Base-by-base conservation (phyloP, 768 basidiomycete species). In the Mycena belliarum region DNA sequence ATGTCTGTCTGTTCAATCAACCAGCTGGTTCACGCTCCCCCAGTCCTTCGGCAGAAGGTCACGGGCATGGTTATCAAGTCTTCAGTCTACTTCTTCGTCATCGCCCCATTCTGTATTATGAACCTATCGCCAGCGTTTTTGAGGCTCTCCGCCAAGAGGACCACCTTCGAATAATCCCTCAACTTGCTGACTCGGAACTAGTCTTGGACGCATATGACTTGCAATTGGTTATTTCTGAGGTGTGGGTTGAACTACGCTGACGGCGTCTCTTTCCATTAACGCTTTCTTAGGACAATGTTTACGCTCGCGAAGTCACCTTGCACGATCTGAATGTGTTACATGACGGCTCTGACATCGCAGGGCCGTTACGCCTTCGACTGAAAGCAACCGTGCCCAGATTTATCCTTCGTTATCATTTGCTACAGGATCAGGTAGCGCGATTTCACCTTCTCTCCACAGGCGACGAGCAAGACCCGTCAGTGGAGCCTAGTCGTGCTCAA, bases 71-170 rank as follows among this genome's bases (percentile, higher is more conserved):
- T 44, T 37, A 57, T 40, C 66, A 68, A 40, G 65, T 63, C 47
- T 60, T 71, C 29, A 67, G 71, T n/a, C 67, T 89, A 7, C 72
- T 92, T 46, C 77, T 93, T 56, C 79, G 83, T 44, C 75, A 83
- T 55, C 79, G 74, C 18, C 89, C 89, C 3, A 88, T 84, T 5
- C 75, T 92, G 8, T 93, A 89, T 69, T 92, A 91, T 64, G 89
- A 91, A 68, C 85, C 89, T 26, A 67, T 93, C 44, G 82, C 80
- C 41, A 76, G 72, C 55, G 82, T 91, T 20, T 91, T 92, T 65
- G 86, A 86, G 53, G 87, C 86, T 54, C 72, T 93, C 41, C 86
- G 88, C 28, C 78, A 82, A 65, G 87, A 91, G 54, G 79, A 82
- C 46, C 68, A 74, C 52, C 66, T 89, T 28, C 72, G 75, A 45